Evolutionary conservation across 2,329 filamentous ascomycete species (phyloP).

Genomic region (Xylaria sp.): DNA sequence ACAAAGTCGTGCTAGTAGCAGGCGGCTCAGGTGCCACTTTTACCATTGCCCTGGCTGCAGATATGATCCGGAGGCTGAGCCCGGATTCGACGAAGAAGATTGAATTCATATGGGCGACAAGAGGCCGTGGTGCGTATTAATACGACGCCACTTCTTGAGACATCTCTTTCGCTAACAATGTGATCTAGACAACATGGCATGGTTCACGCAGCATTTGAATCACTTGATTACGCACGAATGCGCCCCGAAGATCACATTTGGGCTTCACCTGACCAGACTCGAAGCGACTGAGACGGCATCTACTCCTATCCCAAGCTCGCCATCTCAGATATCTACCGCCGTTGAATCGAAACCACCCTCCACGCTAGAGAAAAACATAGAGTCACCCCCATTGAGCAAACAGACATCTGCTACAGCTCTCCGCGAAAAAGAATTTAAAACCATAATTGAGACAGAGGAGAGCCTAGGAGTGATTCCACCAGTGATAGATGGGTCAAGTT

Average conservation of each 20-base stretch:
- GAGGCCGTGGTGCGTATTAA: constrained; percentile 56
- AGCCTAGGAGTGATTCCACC: constrained; percentile 34
- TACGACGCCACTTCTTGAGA: neutral
- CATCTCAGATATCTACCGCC: constrained; percentile 32
- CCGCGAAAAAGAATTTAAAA: constrained; percentile 41
- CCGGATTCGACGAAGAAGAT: constrained; percentile 53
- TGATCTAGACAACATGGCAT: constrained; percentile 50
- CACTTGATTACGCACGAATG: constrained; percentile 54
- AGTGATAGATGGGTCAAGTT: constrained; percentile 36
- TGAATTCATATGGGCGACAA: constrained; percentile 63
- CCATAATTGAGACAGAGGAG: constrained; percentile 18
- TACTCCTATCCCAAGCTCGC: constrained; percentile 21
- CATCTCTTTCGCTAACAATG: constrained; percentile 28
- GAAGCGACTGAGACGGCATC: constrained; percentile 20
- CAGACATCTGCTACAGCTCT: constrained; percentile 36
- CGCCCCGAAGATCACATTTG: constrained; percentile 53
- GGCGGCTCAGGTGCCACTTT: constrained; percentile 72
- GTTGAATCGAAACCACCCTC: constrained; percentile 29
- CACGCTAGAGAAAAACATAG: constrained; percentile 35
- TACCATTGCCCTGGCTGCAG: constrained; percentile 61
- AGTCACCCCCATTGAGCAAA: constrained; percentile 31
- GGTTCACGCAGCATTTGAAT: constrained; percentile 56
- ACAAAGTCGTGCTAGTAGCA: constrained; percentile 68
- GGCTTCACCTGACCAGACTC: constrained; percentile 53
- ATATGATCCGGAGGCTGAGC: constrained; percentile 58